phyloP scores from a whole-genome alignment of 768 basidiomycete species.

The Scleroderma citrinum region DNA sequence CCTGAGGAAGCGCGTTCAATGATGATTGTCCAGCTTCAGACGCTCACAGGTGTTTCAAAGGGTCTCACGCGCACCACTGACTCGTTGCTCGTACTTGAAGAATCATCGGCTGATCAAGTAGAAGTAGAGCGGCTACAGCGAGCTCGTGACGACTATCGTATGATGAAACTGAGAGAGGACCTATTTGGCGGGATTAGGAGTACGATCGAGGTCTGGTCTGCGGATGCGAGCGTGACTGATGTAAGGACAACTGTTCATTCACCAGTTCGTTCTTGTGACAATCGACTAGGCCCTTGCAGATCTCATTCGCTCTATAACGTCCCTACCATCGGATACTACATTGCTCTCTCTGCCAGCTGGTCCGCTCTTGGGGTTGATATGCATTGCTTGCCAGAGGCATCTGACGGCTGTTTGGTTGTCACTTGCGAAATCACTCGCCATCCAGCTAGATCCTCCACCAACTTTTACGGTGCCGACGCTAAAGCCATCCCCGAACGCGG shows the following conservation, averaged over 20 bases:
- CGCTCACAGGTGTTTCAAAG: slow-evolving; percentile 78
- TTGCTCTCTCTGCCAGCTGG: slow-evolving; percentile 76
- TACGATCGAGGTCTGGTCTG: slow-evolving; percentile 70
- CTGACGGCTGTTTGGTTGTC: slow-evolving; percentile 82
- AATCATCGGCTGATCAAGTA: slow-evolving; percentile 43
- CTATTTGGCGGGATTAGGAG: slow-evolving; percentile 56
- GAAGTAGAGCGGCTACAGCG: slow-evolving; percentile 51
- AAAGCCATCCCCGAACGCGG: slow-evolving; percentile 45
- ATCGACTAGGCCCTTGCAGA: slow-evolving; percentile 64
- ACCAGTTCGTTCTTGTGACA: neutral
- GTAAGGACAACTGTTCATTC: slow-evolving; percentile 41
- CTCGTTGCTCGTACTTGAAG: slow-evolving; percentile 53
- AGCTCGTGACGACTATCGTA: slow-evolving; percentile 59
- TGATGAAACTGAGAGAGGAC: slow-evolving; percentile 57
- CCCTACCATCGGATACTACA: slow-evolving; percentile 69
- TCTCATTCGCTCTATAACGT: slow-evolving; percentile 80
- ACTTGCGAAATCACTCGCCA: slow-evolving; percentile 71
- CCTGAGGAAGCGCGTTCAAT: slow-evolving; percentile 66
- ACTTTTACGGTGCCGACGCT: slow-evolving; percentile 34
- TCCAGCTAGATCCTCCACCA: slow-evolving; percentile 74
- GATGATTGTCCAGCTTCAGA: slow-evolving; percentile 70
- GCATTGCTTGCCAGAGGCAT: slow-evolving; percentile 62
- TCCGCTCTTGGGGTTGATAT: slow-evolving; percentile 76
- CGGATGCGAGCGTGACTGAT: slow-evolving; percentile 69
- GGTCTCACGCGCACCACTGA: slow-evolving; percentile 80